A percentile compares a stretch with the other conserved stretches of the same genome.
phyloP scores from a whole-genome alignment of 495 filamentous ascomycete genomes.

The Penicillium bialowiezense region DNA sequence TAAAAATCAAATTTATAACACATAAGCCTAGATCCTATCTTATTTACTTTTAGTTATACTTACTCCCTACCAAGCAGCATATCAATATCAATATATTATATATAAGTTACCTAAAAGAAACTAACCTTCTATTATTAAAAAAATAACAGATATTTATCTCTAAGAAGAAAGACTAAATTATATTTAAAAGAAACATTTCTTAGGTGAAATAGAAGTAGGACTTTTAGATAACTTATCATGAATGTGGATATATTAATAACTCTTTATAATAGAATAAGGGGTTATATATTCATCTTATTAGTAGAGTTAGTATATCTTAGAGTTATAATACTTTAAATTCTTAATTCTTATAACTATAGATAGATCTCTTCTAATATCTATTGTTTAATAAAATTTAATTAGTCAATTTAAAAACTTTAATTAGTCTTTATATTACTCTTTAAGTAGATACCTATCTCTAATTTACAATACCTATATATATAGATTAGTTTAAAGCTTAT shows the following conservation, averaged over 20 bases:
- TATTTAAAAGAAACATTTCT: background rate
- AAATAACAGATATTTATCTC: background rate
- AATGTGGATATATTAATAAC: background rate
- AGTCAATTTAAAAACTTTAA: too few species aligned
- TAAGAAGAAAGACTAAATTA: background rate
- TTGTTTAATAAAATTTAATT: too few species aligned
- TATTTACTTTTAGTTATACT: background rate
- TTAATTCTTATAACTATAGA: too few species aligned
- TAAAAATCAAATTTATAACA: background rate
- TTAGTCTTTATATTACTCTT: too few species aligned
- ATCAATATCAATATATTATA: background rate
- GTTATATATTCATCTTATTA: background rate
- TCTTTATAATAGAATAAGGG: background rate
- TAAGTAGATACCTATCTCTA: too few species aligned
- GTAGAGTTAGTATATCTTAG: background rate
- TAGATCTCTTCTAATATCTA: too few species aligned
- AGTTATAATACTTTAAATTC: background rate
- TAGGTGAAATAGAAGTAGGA: background rate
- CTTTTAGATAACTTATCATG: background rate
- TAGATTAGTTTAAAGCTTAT: too few species aligned
- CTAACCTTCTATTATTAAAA: background rate
- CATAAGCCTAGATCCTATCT: background rate
- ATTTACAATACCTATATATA: too few species aligned
- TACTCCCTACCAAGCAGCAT: background rate
- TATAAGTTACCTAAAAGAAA: background rate